These are phyloP conservation scores for Myrica gale DNA, from an alignment of 306 rosid species.

Conservation along the genomic window DNA sequence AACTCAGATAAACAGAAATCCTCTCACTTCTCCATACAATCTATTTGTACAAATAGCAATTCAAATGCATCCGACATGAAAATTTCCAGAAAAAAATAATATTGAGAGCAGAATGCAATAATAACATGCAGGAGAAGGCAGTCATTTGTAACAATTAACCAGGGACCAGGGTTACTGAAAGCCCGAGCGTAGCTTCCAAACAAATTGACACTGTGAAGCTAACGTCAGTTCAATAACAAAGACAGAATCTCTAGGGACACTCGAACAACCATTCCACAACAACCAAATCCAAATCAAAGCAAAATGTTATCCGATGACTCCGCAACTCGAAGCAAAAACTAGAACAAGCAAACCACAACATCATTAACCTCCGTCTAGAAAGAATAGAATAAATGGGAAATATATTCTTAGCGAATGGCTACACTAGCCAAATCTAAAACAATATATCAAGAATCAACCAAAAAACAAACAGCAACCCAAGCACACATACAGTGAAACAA, in stretches of 20 bases:
- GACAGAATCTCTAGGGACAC: neutral
- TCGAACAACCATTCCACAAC: neutral
- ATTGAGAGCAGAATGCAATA: neutral
- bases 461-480: neutral
- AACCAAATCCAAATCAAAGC: neutral
- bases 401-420: neutral
- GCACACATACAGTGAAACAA: slow-evolving; percentile 78
- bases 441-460: neutral
- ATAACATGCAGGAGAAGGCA: neutral
- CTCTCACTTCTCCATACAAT: slow-evolving; percentile 5
- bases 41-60: neutral
- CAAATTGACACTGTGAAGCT: neutral
- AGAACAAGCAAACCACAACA: neutral
- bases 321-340: neutral
- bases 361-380: neutral
- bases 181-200: neutral
- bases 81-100: neutral
- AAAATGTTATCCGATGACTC: neutral
- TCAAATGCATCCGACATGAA: neutral
- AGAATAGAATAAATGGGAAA: neutral
- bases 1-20: slow-evolving; percentile 15
- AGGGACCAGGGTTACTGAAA: neutral
- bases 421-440: neutral
- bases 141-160: neutral
- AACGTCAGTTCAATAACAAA: neutral